Evolutionary conservation across 495 filamentous ascomycete genomes (phyloP).

Genomic region (Neurospora tetraspora): DNA sequence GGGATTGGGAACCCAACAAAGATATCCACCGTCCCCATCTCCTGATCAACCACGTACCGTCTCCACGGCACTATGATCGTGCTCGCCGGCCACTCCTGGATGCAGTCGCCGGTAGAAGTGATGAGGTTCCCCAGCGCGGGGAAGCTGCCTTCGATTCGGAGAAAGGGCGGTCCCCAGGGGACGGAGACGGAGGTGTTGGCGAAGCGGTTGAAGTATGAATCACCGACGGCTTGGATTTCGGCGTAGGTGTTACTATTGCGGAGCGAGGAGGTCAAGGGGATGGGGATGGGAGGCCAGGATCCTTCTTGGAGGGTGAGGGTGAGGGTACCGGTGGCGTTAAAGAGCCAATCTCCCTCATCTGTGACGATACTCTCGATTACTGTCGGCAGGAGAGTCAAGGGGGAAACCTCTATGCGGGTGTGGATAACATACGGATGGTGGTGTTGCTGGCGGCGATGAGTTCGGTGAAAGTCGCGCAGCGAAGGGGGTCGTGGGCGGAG

Average conservation of each 20-base stretch:
- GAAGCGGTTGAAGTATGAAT: conserved; percentile 32
- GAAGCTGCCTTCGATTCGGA: conserved; percentile 28
- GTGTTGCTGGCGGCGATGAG: conserved; percentile 30
- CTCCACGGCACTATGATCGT: conserved; percentile 25
- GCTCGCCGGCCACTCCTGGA: conserved; percentile 11
- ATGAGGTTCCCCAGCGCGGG: conserved; percentile 1
- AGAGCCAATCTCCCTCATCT: too few species aligned
- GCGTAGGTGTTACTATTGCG: too few species aligned
- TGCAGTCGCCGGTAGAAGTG: not conserved
- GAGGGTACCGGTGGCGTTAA: too few species aligned
- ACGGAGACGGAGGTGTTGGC: too few species aligned
- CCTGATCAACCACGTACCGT: conserved; percentile 31
- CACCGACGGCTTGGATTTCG: conserved; percentile 23
- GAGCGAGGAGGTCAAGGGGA: too few species aligned
- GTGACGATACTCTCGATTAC: not conserved
- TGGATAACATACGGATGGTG: conserved; percentile 28
- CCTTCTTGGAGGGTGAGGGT: too few species aligned
- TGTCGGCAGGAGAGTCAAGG: not conserved
- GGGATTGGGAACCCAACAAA: conserved; percentile 24
- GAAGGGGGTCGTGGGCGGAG: conserved; percentile 22
- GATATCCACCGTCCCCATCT: conserved; percentile 24
- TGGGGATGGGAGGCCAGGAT: too few species aligned
- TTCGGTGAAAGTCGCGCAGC: conserved; percentile 40
- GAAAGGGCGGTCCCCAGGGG: conserved; percentile 25
- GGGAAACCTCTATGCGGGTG: conserved; percentile 21